A percentile compares a stretch with the other conserved stretches of the same genome.
Conservation (phyloP, 164 flowering plant genomes). For the Dillenia turbinata region DNA sequence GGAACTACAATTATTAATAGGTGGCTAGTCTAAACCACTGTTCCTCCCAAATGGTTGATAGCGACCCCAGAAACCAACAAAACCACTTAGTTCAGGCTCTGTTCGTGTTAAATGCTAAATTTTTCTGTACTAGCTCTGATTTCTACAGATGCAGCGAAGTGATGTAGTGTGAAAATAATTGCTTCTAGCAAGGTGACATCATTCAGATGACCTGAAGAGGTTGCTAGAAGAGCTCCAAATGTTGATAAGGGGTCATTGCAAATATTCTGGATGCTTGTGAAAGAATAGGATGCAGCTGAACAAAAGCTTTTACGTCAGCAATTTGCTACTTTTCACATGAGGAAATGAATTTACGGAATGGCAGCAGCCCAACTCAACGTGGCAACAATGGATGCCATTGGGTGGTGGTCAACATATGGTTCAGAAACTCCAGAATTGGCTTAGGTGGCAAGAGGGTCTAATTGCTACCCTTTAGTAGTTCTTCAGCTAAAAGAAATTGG, state of each 20-base stretch:
- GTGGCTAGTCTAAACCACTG: no score
- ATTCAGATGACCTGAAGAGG: not conserved
- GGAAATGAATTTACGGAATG: not conserved
- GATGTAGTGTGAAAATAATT: no score
- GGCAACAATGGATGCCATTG: conserved; percentile 2
- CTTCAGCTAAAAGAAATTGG: conserved; percentile 9
- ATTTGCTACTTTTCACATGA: not conserved
- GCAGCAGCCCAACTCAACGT: not conserved
- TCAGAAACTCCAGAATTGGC: conserved; percentile 12
- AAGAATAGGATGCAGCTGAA: not conserved
- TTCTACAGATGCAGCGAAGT: no score
- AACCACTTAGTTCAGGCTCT: no score
- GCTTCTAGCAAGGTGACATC: no score
- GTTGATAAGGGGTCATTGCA: not conserved
- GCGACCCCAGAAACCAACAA: no score
- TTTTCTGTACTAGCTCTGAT: no score
- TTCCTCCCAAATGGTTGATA: no score
- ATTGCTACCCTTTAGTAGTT: conserved; percentile 7
- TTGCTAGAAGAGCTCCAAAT: conserved; percentile 6
- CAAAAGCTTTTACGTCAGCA: not conserved
- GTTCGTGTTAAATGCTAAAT: no score
- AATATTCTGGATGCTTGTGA: not conserved
- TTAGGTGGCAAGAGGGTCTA: conserved; percentile 3
- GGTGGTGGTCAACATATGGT: conserved; percentile 13
- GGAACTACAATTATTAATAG: no score